Percentiles rank a stretch among this genome's conserved stretches.
Conservation (phyloP, 768 basidiomycete species). For the Hericium rajendrae region DNA sequence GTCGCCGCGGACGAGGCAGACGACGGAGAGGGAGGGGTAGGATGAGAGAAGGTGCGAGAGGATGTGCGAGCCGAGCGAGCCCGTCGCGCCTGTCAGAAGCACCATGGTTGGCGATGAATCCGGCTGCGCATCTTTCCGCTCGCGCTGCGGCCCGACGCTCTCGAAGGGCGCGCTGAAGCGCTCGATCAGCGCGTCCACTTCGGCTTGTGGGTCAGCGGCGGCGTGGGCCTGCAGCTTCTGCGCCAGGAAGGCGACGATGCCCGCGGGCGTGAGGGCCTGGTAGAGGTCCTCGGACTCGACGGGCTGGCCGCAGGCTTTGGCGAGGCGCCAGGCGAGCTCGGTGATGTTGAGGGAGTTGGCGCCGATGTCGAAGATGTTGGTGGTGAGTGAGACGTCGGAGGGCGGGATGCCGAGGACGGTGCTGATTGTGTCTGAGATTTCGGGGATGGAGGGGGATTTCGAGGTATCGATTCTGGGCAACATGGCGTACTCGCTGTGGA, state of each 20-base stretch:
- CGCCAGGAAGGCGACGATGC: background rate
- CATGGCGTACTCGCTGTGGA: too few species aligned
- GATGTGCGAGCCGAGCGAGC: background rate
- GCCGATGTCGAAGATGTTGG: background rate
- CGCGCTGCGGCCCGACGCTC: background rate
- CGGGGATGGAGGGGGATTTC: background rate
- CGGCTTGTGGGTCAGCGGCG: background rate
- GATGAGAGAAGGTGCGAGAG: background rate
- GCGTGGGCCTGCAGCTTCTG: background rate
- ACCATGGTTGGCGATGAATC: background rate
- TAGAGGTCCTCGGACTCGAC: background rate
- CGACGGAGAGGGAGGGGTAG: background rate
- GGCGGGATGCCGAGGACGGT: background rate
- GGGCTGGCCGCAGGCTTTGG: background rate
- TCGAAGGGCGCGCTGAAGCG: background rate
- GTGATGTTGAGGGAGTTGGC: background rate
- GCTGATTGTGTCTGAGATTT: background rate
- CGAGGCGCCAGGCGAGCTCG: background rate
- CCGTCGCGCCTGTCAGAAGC: conserved; percentile 7
- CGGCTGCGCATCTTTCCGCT: background rate
- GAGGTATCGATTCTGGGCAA: too few species aligned
- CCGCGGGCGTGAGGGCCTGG: background rate
- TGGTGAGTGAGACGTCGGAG: background rate
- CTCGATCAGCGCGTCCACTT: background rate
- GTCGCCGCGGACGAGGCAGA: background rate